Conservation (phyloP, 2,329 filamentous ascomycete species). For the Aspergillus clavatus region DNA sequence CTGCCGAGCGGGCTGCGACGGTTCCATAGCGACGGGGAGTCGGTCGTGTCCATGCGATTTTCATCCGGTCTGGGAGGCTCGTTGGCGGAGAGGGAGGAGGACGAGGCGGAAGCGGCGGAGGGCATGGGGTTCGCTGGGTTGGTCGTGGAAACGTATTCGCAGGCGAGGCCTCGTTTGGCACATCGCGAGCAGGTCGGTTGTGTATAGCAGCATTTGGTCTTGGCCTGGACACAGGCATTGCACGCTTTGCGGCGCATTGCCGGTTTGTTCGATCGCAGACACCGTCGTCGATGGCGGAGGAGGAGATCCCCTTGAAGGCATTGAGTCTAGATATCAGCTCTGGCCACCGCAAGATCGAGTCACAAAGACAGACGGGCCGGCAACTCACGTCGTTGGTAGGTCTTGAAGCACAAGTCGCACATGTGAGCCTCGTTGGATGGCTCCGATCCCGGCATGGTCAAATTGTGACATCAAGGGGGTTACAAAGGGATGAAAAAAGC, state of each 20-base stretch:
- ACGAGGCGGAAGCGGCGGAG: neutral
- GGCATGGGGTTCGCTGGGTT: neutral
- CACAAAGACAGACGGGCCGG: neutral
- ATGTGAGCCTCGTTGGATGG: conserved; percentile 2
- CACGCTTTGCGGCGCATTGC: conserved; percentile 16
- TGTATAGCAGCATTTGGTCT: conserved; percentile 17
- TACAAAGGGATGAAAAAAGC: conserved; percentile 9
- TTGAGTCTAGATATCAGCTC: neutral
- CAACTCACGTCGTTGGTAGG: conserved; percentile 16
- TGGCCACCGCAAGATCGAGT: too few species aligned
- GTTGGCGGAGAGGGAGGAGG: neutral
- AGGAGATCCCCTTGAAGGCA: conserved; percentile 11
- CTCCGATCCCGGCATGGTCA: conserved; percentile 1
- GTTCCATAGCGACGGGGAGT: conserved; percentile 1
- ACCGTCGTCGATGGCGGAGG: conserved; percentile 17
- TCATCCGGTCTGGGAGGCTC: neutral
- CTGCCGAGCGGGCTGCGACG: neutral
- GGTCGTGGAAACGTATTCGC: conserved; percentile 5
- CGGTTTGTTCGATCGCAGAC: conserved; percentile 9
- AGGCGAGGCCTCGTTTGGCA: conserved; percentile 10
- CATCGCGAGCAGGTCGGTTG: conserved; percentile 15
- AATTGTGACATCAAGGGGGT: conserved; percentile 13
- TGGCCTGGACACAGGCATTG: conserved; percentile 18
- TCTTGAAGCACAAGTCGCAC: conserved; percentile 14
- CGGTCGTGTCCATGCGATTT: neutral